These are phyloP conservation scores for Akanthomyces uredinophilus DNA, from an alignment of 2,329 filamentous ascomycete genomes.

Conservation along the genomic window DNA sequence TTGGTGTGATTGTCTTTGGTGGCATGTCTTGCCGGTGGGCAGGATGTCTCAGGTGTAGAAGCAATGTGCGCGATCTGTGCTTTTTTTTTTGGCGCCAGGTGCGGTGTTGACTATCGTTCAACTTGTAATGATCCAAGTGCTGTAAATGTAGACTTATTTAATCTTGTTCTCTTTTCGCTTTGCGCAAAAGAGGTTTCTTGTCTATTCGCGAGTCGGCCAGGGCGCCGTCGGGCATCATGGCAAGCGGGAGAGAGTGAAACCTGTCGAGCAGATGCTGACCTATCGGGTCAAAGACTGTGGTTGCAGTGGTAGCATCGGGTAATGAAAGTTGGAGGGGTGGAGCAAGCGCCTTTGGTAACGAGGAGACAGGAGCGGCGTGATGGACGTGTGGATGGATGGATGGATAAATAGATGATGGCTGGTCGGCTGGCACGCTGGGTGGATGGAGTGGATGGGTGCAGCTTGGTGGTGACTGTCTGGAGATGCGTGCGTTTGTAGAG, in stretches of 20 bases:
- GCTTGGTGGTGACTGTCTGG: neutral
- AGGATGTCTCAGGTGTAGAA: neutral
- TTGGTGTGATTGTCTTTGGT: neutral
- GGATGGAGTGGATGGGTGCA: neutral
- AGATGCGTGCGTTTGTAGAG: neutral
- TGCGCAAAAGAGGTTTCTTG: neutral
- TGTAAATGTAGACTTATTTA: no score
- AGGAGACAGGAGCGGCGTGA: neutral
- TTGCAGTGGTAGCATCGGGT: neutral
- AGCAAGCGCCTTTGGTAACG: neutral
- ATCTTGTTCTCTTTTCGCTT: no score
- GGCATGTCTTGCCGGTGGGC: neutral
- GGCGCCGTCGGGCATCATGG: neutral
- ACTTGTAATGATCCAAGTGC: neutral
- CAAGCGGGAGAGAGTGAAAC: neutral
- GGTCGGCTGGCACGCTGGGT: no score
- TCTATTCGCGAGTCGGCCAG: neutral
- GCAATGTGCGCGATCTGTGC: neutral
- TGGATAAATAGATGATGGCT: no score
- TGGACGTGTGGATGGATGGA: neutral
- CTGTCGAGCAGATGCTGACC: neutral
- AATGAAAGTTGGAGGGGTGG: constrained; percentile 5
- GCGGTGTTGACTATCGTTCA: neutral
- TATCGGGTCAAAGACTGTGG: constrained; percentile 1
- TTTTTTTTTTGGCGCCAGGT: neutral